A percentile compares a stretch with the other conserved stretches of the same genome.
These are phyloP conservation scores for Phytophthora agathidicida DNA, from an alignment of 352 stramenopile genomes.

Conservation along the genomic window DNA sequence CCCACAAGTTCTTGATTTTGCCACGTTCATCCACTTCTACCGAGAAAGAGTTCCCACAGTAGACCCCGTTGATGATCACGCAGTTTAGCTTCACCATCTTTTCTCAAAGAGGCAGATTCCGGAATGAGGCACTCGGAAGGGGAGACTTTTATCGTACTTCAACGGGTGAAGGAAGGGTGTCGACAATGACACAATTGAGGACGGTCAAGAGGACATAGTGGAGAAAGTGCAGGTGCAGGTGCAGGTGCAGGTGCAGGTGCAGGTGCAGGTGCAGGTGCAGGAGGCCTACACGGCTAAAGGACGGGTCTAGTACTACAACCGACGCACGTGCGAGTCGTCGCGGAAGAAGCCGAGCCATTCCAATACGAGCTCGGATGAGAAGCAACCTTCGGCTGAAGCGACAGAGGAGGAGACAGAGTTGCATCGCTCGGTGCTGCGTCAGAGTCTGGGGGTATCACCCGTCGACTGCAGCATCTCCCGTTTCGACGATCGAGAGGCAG, in stretches of 20 bases:
- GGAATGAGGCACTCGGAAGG: too few species aligned
- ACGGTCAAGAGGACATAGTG: constrained; percentile 3
- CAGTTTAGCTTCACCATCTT: too few species aligned
- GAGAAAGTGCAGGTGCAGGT: constrained; percentile 22
- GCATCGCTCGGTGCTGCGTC: constrained; percentile 27
- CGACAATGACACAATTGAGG: not conserved
- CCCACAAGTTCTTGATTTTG: too few species aligned
- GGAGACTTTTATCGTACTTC: too few species aligned
- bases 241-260: too few species aligned
- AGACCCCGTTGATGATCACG: too few species aligned
- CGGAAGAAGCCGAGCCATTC: constrained; percentile 67
- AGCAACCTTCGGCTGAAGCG: constrained; percentile 5
- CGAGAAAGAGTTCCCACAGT: too few species aligned
- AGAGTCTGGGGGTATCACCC: constrained; percentile 43
- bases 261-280: too few species aligned
- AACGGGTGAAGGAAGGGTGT: too few species aligned
- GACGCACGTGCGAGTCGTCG: constrained; percentile 81
- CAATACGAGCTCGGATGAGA: constrained; percentile 18
- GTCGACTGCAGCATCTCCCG: constrained; percentile 14
- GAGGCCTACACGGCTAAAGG: constrained; percentile 86
- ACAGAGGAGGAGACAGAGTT: constrained; percentile 18
- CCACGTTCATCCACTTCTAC: too few species aligned
- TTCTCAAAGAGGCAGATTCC: too few species aligned
- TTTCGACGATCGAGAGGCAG: constrained; percentile 36
- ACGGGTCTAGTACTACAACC: constrained; percentile 91